Evolutionary conservation across 2,329 filamentous ascomycete genomes (phyloP).

Genomic region (Ustulina deusta): DNA sequence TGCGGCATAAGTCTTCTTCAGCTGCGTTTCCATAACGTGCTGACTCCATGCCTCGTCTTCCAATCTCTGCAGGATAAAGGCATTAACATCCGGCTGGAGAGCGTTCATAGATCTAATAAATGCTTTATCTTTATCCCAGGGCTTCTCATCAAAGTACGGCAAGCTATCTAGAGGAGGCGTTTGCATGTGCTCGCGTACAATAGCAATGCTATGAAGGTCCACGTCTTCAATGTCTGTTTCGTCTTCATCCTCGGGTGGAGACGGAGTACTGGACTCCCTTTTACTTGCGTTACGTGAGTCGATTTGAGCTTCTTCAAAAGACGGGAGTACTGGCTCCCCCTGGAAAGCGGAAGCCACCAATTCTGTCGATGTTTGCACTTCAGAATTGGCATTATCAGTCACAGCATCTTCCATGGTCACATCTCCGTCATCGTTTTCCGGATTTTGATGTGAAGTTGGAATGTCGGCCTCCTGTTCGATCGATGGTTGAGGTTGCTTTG

Average conservation of each 20-base stretch:
- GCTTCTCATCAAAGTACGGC: constrained; percentile 59
- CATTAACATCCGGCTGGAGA: constrained; percentile 55
- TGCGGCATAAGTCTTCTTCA: constrained; percentile 57
- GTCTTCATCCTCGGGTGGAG: constrained; percentile 64
- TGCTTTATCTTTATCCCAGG: constrained; percentile 62
- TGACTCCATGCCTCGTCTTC: constrained; percentile 56
- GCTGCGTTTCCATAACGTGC: constrained; percentile 54
- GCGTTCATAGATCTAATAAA: constrained; percentile 59
- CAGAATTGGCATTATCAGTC: constrained; percentile 41
- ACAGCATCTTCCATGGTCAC: constrained; percentile 54
- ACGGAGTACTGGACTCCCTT: constrained; percentile 58
- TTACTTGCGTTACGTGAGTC: constrained; percentile 47
- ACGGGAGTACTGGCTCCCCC: constrained; percentile 41
- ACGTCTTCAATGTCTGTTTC: constrained; percentile 68
- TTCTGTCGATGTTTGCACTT: constrained; percentile 36
- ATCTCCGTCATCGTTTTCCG: constrained; percentile 48
- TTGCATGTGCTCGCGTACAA: constrained; percentile 62
- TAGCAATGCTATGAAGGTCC: constrained; percentile 62
- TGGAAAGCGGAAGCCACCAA: constrained; percentile 38
- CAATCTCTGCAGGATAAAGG: constrained; percentile 62
- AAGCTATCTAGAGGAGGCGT: constrained; percentile 68
- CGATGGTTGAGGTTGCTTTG: constrained; percentile 46
- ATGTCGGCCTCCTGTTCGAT: constrained; percentile 48
- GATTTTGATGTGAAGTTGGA: constrained; percentile 35
- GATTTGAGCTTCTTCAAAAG: constrained; percentile 48